A percentile compares a stretch with the other conserved stretches of the same genome.
Conservation (phyloP, 2,329 filamentous ascomycete genomes). For the Calycina marina region DNA sequence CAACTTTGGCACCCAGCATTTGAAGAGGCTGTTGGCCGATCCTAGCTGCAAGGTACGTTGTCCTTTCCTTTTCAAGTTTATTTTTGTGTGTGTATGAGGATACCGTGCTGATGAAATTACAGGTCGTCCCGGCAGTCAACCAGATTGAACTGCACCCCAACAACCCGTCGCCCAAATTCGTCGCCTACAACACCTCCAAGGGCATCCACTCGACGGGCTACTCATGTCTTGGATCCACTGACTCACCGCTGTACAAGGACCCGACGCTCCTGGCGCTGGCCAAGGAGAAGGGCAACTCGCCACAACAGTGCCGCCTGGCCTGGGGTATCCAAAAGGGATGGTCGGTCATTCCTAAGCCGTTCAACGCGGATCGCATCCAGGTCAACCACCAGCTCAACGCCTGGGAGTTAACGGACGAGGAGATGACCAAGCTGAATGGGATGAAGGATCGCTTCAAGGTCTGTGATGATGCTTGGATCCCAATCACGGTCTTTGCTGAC, state of each 20-base stretch:
- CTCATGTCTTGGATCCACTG: constrained; percentile 56
- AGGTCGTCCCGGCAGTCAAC: constrained; percentile 55
- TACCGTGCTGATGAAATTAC: constrained; percentile 1
- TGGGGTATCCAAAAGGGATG: constrained; percentile 74
- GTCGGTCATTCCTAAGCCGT: constrained; percentile 76
- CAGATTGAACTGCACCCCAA: constrained; percentile 73
- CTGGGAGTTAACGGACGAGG: constrained; percentile 57
- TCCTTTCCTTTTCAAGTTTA: neutral
- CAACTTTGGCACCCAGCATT: constrained; percentile 71
- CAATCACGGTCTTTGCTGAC: constrained; percentile 68
- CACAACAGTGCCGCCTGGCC: constrained; percentile 62
- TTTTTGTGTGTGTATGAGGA: neutral
- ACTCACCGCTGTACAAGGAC: constrained; percentile 58
- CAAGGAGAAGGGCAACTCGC: constrained; percentile 49
- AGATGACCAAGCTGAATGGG: constrained; percentile 45
- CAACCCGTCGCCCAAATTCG: constrained; percentile 66
- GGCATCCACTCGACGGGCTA: constrained; percentile 64
- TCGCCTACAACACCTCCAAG: constrained; percentile 57
- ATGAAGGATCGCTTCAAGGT: constrained; percentile 58
- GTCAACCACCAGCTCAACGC: constrained; percentile 64
- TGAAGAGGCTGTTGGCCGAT: constrained; percentile 61
- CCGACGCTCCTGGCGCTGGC: constrained; percentile 46
- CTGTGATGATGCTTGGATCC: constrained; percentile 60
- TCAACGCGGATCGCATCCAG: constrained; percentile 58
- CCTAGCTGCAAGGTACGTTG: constrained; percentile 41